Conservation (phyloP, 495 filamentous ascomycete genomes). For the Penicillium fimorum region DNA sequence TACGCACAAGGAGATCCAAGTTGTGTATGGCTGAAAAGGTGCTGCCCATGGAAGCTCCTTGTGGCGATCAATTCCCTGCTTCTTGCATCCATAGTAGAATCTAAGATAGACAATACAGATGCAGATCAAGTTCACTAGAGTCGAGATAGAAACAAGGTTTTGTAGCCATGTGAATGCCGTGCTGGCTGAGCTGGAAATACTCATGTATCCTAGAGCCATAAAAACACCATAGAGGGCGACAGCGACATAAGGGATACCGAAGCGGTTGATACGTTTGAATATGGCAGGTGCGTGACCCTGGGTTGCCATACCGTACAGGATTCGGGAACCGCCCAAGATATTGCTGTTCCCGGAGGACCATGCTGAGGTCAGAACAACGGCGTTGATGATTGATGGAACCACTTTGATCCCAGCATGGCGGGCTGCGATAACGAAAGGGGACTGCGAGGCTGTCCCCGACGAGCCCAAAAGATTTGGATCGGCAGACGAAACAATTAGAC, state of each 20-base stretch:
- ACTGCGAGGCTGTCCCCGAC: constrained; percentile 38
- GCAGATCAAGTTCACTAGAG: constrained; percentile 55
- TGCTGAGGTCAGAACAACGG: constrained; percentile 45
- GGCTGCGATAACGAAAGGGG: constrained; percentile 55
- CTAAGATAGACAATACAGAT: constrained; percentile 53
- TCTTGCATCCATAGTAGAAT: constrained; percentile 52
- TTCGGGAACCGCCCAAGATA: constrained; percentile 45
- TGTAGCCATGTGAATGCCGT: constrained; percentile 60
- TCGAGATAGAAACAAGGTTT: constrained; percentile 50
- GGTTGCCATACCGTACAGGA: constrained; percentile 44
- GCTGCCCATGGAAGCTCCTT: constrained; percentile 52
- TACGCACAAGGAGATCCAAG: constrained; percentile 46
- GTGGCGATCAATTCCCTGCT: constrained; percentile 42
- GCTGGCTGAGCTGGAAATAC: constrained; percentile 47
- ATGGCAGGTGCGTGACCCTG: constrained; percentile 41
- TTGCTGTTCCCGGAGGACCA: constrained; percentile 49
- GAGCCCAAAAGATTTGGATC: constrained; percentile 42
- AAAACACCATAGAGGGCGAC: constrained; percentile 46
- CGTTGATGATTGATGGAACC: constrained; percentile 52
- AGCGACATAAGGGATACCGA: constrained; percentile 58
- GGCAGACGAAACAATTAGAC: constrained; percentile 49
- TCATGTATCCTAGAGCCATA: constrained; percentile 58
- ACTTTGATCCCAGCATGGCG: constrained; percentile 35
- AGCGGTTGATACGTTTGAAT: constrained; percentile 55
- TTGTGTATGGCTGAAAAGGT: constrained; percentile 48